Base-by-base conservation (phyloP, 768 basidiomycete genomes). In the Trametes punicea region DNA sequence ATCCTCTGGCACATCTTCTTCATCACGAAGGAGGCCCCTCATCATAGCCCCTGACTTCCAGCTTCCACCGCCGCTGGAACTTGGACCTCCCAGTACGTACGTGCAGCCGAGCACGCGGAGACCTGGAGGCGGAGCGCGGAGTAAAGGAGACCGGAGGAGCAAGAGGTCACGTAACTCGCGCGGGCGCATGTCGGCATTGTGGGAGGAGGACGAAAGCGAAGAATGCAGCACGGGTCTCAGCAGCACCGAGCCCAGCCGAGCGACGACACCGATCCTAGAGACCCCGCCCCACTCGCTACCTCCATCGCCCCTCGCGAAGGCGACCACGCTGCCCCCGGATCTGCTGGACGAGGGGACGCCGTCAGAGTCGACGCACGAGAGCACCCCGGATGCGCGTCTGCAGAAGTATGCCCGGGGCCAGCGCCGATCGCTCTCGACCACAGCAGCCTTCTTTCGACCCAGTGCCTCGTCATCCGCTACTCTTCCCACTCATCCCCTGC, bases 131-230 rank as follows among this genome's bases (percentile, higher is more conserved):
- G 30, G 45, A 4, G 47, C 56, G 58, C 54, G 41, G 50, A 53
- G 23, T 46, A 65, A 66, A n/a, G 64, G 40, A 30, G 56, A 62
- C 31, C 42, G 59, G 4, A 39, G 56, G 23, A 63, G 53, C 50
- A 61, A 57, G 31, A 64, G 45, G 55, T 60, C 64, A 46, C 57
- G 69, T 13, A 59, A 52, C 41, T 59, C 61, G 34, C 62, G 57
- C 7, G 64, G 60, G 18, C 67, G 70, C 7, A 75, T 75, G 74
- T 71, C 71, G 7, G 73, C 73, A 15, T 59, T 75, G 7, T 60
- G 71, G 51, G 74, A 75, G 57, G 74, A 75, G 33, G 72, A 73
- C 42, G 74, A 75, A 54, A 69, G 70, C 33, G 58, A 60, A 23
- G 69, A 69, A 31, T 66, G 63, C 41, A 64, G 61, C 25, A 64